A percentile compares a stretch with the other conserved stretches of the same genome.
Conservation (phyloP, 2,329 filamentous ascomycete genomes). For the Atkinsonella hypoxylon region DNA sequence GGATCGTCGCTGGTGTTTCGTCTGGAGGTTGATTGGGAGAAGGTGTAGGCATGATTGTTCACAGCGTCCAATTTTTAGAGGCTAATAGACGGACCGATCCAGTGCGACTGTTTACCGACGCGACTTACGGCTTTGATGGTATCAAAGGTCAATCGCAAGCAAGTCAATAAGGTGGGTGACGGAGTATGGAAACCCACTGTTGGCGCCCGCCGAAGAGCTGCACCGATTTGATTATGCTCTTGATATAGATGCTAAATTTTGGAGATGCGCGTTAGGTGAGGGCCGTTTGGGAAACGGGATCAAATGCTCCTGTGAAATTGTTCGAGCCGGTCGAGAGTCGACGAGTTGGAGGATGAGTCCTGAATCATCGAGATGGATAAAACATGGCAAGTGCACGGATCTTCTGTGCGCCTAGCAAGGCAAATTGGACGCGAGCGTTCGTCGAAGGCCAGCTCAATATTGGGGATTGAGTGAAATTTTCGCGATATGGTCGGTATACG, state of each 20-base stretch:
- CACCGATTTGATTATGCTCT: neutral
- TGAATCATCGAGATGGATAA: conserved; percentile 2
- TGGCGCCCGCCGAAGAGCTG: neutral
- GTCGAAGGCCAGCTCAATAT: neutral
- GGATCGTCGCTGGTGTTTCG: conserved; percentile 22
- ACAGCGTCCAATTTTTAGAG: neutral
- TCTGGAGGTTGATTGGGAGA: conserved; percentile 29
- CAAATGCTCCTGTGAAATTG: neutral
- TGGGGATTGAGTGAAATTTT: neutral
- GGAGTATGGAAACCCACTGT: neutral
- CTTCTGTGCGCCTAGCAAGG: neutral
- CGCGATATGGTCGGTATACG: neutral
- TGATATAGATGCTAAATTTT: neutral
- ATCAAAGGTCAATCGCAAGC: neutral
- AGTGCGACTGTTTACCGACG: neutral
- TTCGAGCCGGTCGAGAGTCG: conserved; percentile 1
- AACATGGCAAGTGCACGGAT: conserved; percentile 1
- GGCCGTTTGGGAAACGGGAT: neutral
- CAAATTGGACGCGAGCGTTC: neutral
- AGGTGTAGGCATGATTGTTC: conserved; percentile 31
- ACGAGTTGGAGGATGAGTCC: neutral
- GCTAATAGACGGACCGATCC: neutral
- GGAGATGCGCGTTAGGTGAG: neutral
- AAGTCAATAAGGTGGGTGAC: neutral
- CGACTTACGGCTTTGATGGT: neutral